Evolutionary conservation across 306 rosid species (phyloP), one percentile per base, ranked within the genome.

Genomic region (Hylodesmum podocarpum): DNA sequence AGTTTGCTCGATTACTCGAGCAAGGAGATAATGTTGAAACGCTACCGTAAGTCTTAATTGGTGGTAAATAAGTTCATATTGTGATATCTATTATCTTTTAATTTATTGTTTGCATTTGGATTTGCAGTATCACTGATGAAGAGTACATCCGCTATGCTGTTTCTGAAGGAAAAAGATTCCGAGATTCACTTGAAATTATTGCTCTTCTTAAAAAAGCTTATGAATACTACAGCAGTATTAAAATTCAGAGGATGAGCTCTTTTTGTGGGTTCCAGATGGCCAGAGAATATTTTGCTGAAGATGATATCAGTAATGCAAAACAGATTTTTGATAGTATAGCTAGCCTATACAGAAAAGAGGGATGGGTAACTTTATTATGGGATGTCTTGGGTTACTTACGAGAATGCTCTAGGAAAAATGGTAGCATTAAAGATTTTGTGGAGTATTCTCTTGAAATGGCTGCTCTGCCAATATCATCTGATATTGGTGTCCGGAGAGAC

Each of bases 361-460:
- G 97, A 44, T 95, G 97, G 99, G 87, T 84, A 68, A 87, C 93
- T 54, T 89, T 92, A 88, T 81, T 95, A 76, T 95, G 99, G 99
- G 88, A 95, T 73, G 93, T 89, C 58, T 84, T 95, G 88, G 91
- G 99, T 81, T 92, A 89, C 87, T 81, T 90, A 81, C 91, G 96
- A 58, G 99, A 92, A 72, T 91, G 93, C 86, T 87, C 97, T 18
- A 79, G 89, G 83, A 95, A 87, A 82, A 83, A 69, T 65, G 87
- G 86, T 39, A 41, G 28, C 61, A 71, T 85, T 51, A 95, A 92
- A 77, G 96, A 95, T 40, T 89, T 89, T 82, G 81, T 95, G 59
- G 99, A 95, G 88, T 95, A 84, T 84, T 95, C 97, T 72, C 91
- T 95, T 80, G 99, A 95, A 84, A 88, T 95, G 97, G 94, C 97